Base-by-base conservation (phyloP, 805 yeast species). In the Lachancea quebecensis region DNA sequence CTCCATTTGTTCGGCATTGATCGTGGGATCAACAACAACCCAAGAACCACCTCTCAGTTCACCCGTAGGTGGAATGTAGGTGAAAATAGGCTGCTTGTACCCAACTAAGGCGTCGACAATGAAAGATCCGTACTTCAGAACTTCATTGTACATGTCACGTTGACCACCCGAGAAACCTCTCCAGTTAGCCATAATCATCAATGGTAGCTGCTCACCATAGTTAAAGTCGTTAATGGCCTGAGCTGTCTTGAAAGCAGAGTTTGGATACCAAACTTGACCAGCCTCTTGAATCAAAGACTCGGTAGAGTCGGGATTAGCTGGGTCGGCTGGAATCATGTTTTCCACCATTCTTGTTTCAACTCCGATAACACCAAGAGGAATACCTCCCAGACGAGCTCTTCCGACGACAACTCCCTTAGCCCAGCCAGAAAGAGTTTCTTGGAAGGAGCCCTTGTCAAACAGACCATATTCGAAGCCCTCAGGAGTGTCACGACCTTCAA, bases 111-210 rank as follows among this genome's bases (percentile, higher is more conserved):
- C 97, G 66, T 93, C 99, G 53, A 93, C 99, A 69, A 93, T 93
- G 68, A 77, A 88, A 3, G 98, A 81, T 65, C 99, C 99, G 65
- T 86, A 93, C 69, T 93, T 93, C 72, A 93, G 81, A 37, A 93
- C 95, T 73, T 93, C 99, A 61, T 90, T 88, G 77, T 85, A 95
- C 99, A 93, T 93, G 69, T 93, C 99, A 66, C 97, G 86, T 75
- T 93, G 99, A 67, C 99, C 99, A 75, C 99, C 99, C 55, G 97
- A 88, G 81, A 93, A 93, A 62, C 99, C 99, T 81, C 99, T 86
- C 99, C 99, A 93, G 79, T 93, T 93, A 49, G 99, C 99, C 57
- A 93, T 73, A 55, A 93, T 88, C 95, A 93, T 86, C 68, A 93
- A 75, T 52, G 99, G 99, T 62, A 93, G 77, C 69, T 90, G 91